Percentiles rank a stretch among this genome's conserved stretches.
Conservation (phyloP, 1,139 yeast genomes). For the Nakaseomyces nivariensis region DNA sequence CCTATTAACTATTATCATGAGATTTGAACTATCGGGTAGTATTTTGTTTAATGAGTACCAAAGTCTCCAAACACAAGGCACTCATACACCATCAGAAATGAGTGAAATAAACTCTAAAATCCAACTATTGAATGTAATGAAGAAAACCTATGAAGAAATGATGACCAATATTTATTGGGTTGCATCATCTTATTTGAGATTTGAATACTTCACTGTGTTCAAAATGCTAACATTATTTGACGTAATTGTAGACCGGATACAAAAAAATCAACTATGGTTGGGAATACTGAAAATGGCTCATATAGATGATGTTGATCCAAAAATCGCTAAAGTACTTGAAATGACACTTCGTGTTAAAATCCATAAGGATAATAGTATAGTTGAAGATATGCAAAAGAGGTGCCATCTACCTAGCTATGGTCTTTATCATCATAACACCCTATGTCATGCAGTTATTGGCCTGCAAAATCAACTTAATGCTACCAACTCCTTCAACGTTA, state of each 20-base stretch:
- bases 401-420: slow-evolving; percentile 10
- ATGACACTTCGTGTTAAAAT: slow-evolving; percentile 15
- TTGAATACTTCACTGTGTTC: slow-evolving; percentile 26
- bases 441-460: slow-evolving; percentile 9
- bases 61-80: slow-evolving; percentile 3
- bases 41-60: slow-evolving; percentile 8
- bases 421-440: slow-evolving; percentile 6
- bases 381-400: slow-evolving; percentile 11
- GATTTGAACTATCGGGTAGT: slow-evolving; percentile 16
- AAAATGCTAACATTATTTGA: slow-evolving; percentile 26
- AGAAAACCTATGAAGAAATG: slow-evolving; percentile 14
- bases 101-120: slow-evolving; percentile 12
- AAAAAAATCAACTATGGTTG: slow-evolving; percentile 21
- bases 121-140: slow-evolving; percentile 14
- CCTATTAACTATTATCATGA: slow-evolving; percentile 16
- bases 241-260: slow-evolving; percentile 19
- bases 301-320: slow-evolving; percentile 10
- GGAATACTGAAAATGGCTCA: slow-evolving; percentile 15
- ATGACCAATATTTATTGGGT: slow-evolving; percentile 17
- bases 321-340: slow-evolving; percentile 13
- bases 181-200: slow-evolving; percentile 21
- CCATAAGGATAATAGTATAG: slow-evolving; percentile 9
- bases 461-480: neutral
- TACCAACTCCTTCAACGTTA: neutral
- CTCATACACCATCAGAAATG: slow-evolving; percentile 1